Evolutionary conservation across 176 grass and related monocot species (phyloP).

Genomic region (Bothriochloa decipiens): DNA sequence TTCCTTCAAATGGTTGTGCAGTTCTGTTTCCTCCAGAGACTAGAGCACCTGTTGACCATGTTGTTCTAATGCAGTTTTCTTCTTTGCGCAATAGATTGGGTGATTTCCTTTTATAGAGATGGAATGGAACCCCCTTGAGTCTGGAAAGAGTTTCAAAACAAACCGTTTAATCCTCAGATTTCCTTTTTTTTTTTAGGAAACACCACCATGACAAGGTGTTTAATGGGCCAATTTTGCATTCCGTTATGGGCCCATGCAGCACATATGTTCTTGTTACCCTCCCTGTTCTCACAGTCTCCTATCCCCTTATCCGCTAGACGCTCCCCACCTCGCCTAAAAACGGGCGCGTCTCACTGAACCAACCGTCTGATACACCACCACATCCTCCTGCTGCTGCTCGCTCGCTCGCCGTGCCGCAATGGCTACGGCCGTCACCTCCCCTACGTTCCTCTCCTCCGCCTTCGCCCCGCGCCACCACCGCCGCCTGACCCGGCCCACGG

Average conservation of each 20-base stretch:
- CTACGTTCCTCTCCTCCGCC: slow-evolving; percentile 51
- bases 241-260: not conserved
- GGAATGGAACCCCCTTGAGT: too few species aligned
- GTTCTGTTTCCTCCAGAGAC: not conserved
- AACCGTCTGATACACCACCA: slow-evolving; percentile 1
- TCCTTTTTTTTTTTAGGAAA: too few species aligned
- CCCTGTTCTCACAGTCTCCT: not conserved
- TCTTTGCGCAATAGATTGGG: too few species aligned
- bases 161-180: not conserved
- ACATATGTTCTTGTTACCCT: not conserved
- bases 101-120: too few species aligned
- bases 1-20: too few species aligned
- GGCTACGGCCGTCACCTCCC: slow-evolving; percentile 58
- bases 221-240: not conserved
- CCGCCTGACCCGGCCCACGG: slow-evolving; percentile 30
- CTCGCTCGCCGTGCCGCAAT: slow-evolving; percentile 40
- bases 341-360: slow-evolving; percentile 41
- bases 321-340: slow-evolving; percentile 31
- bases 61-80: too few species aligned
- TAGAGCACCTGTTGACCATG: too few species aligned
- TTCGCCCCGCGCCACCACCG: slow-evolving; percentile 31
- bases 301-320: slow-evolving; percentile 43
- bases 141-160: not conserved
- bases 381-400: not conserved
- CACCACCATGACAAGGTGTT: too few species aligned